A percentile compares a stretch with the other conserved stretches of the same genome.
Evolutionary conservation across 345 rosid species (phyloP).

Genomic region (Alliaria petiolata): DNA sequence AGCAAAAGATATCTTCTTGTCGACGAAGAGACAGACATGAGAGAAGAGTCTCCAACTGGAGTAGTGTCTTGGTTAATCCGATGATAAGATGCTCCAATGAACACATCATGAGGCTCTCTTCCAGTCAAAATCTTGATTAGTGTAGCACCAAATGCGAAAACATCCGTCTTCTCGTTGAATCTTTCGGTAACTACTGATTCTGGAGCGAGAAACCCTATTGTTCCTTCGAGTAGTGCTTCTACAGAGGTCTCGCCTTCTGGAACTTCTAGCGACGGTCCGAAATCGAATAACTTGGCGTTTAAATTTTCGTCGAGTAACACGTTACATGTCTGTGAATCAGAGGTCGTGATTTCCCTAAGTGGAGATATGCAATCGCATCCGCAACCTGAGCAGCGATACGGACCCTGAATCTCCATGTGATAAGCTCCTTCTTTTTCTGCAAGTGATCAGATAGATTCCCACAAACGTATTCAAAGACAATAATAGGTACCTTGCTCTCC

Average conservation of each 20-base stretch:
- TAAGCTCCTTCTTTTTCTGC: neutral
- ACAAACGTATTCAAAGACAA: slow-evolving; percentile 3
- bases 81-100: neutral
- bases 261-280: neutral
- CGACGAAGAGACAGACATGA: neutral
- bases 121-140: slow-evolving; percentile 1
- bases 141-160: slow-evolving; percentile 15
- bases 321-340: slow-evolving; percentile 16
- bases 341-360: slow-evolving; percentile 15
- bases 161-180: slow-evolving; percentile 19
- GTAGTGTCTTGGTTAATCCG: too few species aligned
- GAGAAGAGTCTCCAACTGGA: neutral
- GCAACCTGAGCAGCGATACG: slow-evolving; percentile 11
- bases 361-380: slow-evolving; percentile 5
- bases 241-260: slow-evolving; percentile 13
- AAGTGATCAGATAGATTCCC: slow-evolving; percentile 2
- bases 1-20: neutral
- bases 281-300: slow-evolving; percentile 8
- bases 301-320: neutral
- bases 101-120: neutral
- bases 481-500: slow-evolving; percentile 1
- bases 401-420: neutral
- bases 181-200: neutral
- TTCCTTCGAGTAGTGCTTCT: neutral
- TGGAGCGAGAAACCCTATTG: slow-evolving; percentile 15